Base-by-base conservation (phyloP, 2,329 filamentous ascomycete species). In the Chaetothyriales sp. region DNA sequence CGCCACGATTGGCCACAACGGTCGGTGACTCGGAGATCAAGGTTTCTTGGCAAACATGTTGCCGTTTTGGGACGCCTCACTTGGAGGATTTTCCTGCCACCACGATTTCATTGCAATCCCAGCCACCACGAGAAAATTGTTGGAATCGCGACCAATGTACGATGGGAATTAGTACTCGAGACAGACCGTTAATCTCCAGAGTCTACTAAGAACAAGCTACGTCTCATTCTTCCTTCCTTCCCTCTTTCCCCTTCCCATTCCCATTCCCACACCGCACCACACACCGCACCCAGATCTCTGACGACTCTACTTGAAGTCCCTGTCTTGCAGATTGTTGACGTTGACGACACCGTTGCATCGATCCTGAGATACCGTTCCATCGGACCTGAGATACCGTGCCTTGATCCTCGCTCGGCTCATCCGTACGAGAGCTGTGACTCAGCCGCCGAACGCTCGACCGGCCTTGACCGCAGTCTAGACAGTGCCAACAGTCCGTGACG, bases 171-270 rank as follows among this genome's bases (percentile, higher is more conserved):
- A 39, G 32, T 39, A 39, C 32, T 39, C 10, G 12, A 39, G 32
- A 2, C 12, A 39, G 32, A 15, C 12, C 10, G 32, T 39, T 5
- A 39, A 39, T 15, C 32, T 36, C 19, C 32, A 51, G 47, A 53
- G 44, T 28, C 48, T 50, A 44, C 55, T 57, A 58, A 55, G 52
- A 55, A 55, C 57, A 58, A 66, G 63, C 63, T 68, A 67, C 65
- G 63, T 63, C 63, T 63, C 62, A 63, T 51, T 50, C 57, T 55
- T 52, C 56, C 58, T 54, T 57, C 61, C 61, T 61, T 63, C 61
- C n/a, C n/a, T n/a, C n/a, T n/a, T n/a, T n/a, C n/a, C n/a, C n/a
- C 55, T 59, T 55, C 55, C 59, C 57, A 57, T 59, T 59, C 58
- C 59, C 51, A 60, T 59, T 47, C 44, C 44, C 18, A 45, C 32